phyloP scores from a whole-genome alignment of 2,329 filamentous ascomycete species.

The Xylariaceae sp. region DNA sequence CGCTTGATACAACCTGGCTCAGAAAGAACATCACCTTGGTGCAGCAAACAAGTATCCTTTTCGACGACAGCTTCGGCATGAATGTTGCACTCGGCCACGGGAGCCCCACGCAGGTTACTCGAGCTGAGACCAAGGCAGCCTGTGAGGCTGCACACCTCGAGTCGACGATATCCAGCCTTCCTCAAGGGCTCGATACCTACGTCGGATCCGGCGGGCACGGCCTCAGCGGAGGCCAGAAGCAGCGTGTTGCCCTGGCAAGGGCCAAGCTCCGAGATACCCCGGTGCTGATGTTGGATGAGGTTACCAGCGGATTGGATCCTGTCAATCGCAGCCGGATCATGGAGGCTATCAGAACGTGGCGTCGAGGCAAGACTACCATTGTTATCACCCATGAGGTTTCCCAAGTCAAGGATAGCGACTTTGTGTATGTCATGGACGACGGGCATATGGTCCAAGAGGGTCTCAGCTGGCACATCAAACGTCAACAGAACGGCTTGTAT shows the following conservation, averaged over 20 bases:
- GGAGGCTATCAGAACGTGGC: slow-evolving; percentile 69
- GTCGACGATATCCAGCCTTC: slow-evolving; percentile 57
- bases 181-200: slow-evolving; percentile 62
- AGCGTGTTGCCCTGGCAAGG: slow-evolving; percentile 73
- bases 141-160: slow-evolving; percentile 63
- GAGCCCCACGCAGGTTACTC: slow-evolving; percentile 38
- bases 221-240: slow-evolving; percentile 78
- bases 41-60: slow-evolving; percentile 74
- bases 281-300: slow-evolving; percentile 80
- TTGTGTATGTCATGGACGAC: slow-evolving; percentile 70
- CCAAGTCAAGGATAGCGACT: slow-evolving; percentile 66
- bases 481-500: slow-evolving; percentile 37
- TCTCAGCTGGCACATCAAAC: slow-evolving; percentile 45
- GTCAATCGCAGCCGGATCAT: slow-evolving; percentile 61
- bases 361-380: slow-evolving; percentile 75
- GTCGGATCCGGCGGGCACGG: slow-evolving; percentile 63
- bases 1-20: slow-evolving; percentile 63
- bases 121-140: slow-evolving; percentile 51
- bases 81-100: slow-evolving; percentile 70
- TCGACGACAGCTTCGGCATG: slow-evolving; percentile 68
- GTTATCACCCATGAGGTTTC: slow-evolving; percentile 86
- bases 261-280: slow-evolving; percentile 70
- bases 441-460: slow-evolving; percentile 64
- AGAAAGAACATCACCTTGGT: slow-evolving; percentile 71
- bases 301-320: slow-evolving; percentile 80